A percentile compares a stretch with the other conserved stretches of the same genome.
phyloP scores from a whole-genome alignment of 2,329 filamentous ascomycete genomes.

The Colletotrichum sp. region DNA sequence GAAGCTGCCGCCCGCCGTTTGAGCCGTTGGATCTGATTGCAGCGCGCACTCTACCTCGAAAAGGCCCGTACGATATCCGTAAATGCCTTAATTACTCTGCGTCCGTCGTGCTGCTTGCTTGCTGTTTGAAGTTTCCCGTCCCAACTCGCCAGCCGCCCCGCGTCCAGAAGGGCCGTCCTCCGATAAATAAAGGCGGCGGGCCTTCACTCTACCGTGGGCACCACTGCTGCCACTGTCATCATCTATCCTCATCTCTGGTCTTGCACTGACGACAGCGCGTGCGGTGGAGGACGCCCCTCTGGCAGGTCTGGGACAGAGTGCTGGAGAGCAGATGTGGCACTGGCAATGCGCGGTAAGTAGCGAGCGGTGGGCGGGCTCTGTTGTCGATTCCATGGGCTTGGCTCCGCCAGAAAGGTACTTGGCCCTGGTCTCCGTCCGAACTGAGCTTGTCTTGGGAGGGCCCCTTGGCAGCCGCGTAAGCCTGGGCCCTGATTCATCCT shows the following conservation, averaged over 20 bases:
- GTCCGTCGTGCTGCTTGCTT: neutral
- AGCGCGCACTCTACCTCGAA: neutral
- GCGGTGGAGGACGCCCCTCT: neutral
- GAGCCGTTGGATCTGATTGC: neutral
- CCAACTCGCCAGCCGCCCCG: neutral
- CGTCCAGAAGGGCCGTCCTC: neutral
- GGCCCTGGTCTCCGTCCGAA: slow-evolving; percentile 1
- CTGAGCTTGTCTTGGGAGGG: slow-evolving; percentile 7
- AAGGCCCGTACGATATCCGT: neutral
- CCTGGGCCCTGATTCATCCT: slow-evolving; percentile 20
- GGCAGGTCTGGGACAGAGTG: neutral
- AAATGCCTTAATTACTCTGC: neutral
- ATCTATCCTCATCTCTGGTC: neutral
- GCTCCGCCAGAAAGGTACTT: neutral
- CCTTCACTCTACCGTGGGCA: neutral
- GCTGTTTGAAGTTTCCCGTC: neutral
- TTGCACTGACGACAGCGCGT: neutral
- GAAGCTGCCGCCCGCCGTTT: neutral
- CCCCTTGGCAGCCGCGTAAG: slow-evolving; percentile 21
- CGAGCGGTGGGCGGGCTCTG: neutral
- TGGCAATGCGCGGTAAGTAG: neutral
- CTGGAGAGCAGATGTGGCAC: neutral
- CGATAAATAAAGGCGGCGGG: neutral
- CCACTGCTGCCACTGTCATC: neutral
- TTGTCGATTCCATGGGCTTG: neutral